Conservation (phyloP, 805 yeast genomes). For the Grigorovia jiainica region DNA sequence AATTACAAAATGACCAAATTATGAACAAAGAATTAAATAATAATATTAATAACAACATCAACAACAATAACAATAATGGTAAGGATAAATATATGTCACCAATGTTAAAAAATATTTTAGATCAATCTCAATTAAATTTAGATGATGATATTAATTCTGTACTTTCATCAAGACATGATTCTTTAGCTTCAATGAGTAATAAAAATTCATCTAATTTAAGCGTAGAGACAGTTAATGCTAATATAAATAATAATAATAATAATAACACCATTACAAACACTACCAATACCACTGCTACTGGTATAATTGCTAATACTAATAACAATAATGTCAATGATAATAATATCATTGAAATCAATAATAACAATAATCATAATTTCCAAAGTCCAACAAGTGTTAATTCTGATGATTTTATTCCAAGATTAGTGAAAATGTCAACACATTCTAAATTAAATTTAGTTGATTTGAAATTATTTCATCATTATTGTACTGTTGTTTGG, state of each 20-base stretch:
- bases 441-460: constrained; percentile 48
- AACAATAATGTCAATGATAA: neutral
- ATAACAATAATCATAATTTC: neutral
- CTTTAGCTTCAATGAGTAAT: neutral
- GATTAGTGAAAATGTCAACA: constrained; percentile 10
- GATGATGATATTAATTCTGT: constrained; percentile 1
- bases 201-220: neutral
- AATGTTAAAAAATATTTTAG: constrained; percentile 1
- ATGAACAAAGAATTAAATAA: neutral
- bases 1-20: constrained; percentile 18
- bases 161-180: neutral
- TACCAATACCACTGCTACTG: too few species aligned
- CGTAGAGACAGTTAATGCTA: neutral
- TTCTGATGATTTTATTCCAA: constrained; percentile 1
- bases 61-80: neutral
- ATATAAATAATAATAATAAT: neutral
- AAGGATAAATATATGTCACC: neutral
- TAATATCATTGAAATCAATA: neutral
- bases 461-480: constrained; percentile 77
- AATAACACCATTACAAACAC: too few species aligned
- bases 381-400: constrained; percentile 2
- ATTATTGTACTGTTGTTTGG: constrained; percentile 77
- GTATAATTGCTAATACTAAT: neutral
- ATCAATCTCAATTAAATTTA: neutral
- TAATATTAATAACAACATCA: neutral